Conservation (phyloP, 805 yeast species). For the Candida hungchunana region DNA sequence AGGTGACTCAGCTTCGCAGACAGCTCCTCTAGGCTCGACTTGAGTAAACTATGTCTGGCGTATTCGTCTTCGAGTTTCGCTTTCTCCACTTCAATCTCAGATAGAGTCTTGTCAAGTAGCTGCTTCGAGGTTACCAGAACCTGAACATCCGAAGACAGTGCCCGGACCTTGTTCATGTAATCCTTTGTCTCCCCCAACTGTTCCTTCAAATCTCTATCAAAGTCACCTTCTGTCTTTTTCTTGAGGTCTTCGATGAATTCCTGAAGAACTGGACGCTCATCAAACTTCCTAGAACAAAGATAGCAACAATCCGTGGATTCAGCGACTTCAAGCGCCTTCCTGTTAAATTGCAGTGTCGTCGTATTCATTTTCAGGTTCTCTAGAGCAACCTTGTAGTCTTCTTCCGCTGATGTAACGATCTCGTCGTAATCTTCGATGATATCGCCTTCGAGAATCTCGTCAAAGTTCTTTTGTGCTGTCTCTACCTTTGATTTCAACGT, state of each 20-base stretch:
- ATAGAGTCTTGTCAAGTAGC: too few relatives aligned
- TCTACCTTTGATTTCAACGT: conserved; percentile 10
- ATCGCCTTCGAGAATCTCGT: conserved; percentile 27
- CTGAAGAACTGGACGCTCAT: conserved; percentile 29
- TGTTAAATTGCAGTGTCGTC: conserved; percentile 66
- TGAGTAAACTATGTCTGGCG: too few relatives aligned
- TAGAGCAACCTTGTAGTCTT: conserved; percentile 53
- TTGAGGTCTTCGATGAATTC: conserved; percentile 28
- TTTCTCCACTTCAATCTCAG: conserved; percentile 16
- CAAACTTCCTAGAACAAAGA: conserved; percentile 68
- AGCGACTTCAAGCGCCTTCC: conserved; percentile 64
- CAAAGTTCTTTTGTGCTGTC: conserved; percentile 11
- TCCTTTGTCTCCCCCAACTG: conserved; percentile 32
- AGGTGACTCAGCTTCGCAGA: conserved; percentile 1
- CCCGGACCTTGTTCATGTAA: conserved; percentile 27
- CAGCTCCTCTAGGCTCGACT: not conserved
- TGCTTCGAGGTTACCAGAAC: conserved; percentile 12
- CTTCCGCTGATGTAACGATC: conserved; percentile 52
- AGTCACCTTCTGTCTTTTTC: conserved; percentile 29
- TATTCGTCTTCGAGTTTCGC: conserved; percentile 12
- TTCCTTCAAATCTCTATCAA: conserved; percentile 30
- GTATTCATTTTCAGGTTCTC: conserved; percentile 65
- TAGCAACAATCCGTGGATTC: conserved; percentile 55
- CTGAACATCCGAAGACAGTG: conserved; percentile 28
- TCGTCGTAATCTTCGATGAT: conserved; percentile 48